Evolutionary conservation across 2,329 filamentous ascomycete species (phyloP).

Genomic region (Cladosporium sp.): DNA sequence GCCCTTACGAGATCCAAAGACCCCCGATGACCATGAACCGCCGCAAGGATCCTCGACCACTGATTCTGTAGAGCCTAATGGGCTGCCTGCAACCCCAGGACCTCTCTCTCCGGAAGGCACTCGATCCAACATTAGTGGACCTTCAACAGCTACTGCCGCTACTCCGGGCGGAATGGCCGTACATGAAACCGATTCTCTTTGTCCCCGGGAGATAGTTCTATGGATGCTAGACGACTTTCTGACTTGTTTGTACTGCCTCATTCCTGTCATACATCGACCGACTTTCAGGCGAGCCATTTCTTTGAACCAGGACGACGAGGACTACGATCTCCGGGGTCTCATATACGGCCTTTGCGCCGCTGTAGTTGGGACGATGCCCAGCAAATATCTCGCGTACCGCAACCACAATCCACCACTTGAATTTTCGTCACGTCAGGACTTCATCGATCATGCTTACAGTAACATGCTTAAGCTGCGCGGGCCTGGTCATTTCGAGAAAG

Average conservation of each 20-base stretch:
- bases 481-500: slow-evolving; percentile 8
- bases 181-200: slow-evolving; percentile 5
- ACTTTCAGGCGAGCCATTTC: slow-evolving; percentile 2
- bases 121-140: not conserved
- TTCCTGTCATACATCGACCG: slow-evolving; percentile 10
- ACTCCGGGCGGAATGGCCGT: not conserved
- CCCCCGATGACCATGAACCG: not conserved
- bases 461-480: not conserved
- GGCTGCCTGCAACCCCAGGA: not conserved
- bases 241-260: not conserved
- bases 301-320: not conserved
- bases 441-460: slow-evolving; percentile 6
- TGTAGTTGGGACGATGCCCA: slow-evolving; percentile 5
- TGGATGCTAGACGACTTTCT: slow-evolving; percentile 12
- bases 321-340: slow-evolving; percentile 1
- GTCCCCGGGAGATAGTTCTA: slow-evolving; percentile 1
- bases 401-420: not conserved
- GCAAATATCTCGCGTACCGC: slow-evolving; percentile 8
- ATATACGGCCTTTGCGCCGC: slow-evolving; percentile 5
- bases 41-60: not conserved
- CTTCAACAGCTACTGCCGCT: not conserved
- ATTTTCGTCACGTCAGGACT: not conserved
- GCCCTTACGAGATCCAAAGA: not conserved
- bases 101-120: not conserved
- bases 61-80: not conserved